These are phyloP conservation scores for Volvariella volvacea DNA, from an alignment of 1,284 basidiomycete species.

Conservation along the genomic window DNA sequence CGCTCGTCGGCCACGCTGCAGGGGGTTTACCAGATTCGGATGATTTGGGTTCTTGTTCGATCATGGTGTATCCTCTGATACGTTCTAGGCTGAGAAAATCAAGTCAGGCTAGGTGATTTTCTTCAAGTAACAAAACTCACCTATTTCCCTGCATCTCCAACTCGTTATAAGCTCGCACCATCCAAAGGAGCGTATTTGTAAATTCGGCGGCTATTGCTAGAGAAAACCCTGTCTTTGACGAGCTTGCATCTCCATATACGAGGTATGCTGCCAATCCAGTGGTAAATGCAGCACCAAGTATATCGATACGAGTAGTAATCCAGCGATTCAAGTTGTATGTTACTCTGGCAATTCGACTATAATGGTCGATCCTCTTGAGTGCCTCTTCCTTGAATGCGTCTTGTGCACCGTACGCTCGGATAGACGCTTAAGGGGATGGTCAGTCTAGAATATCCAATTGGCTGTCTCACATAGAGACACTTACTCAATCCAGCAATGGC, in stretches of 20 bases:
- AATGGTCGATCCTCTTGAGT: conserved; percentile 38
- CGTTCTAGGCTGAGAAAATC: conserved; percentile 53
- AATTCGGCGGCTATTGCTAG: conserved; percentile 51
- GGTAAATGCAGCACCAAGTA: conserved; percentile 44
- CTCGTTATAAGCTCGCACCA: conserved; percentile 46
- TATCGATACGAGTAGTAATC: conserved; percentile 48
- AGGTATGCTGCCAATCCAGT: conserved; percentile 47
- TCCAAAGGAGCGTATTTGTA: conserved; percentile 46
- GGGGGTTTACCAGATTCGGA: conserved; percentile 51
- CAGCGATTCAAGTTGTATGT: conserved; percentile 57
- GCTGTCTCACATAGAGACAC: conserved; percentile 12
- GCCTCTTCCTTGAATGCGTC: conserved; percentile 39
- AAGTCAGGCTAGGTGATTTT: background rate
- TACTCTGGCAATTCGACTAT: conserved; percentile 36
- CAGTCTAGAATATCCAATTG: conserved; percentile 2
- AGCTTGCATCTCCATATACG: conserved; percentile 36
- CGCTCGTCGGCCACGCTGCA: conserved; percentile 75
- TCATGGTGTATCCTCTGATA: conserved; percentile 63
- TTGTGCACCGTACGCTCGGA: conserved; percentile 55
- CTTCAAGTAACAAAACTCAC: conserved; percentile 19
- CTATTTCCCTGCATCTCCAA: conserved; percentile 58
- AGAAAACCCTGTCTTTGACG: conserved; percentile 49
- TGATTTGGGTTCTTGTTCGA: conserved; percentile 63
- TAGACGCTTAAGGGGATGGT: conserved; percentile 46
- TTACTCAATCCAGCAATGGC: conserved; percentile 47